Base-by-base conservation (phyloP, 164 flowering plant genomes). In the Dillenia turbinata region DNA sequence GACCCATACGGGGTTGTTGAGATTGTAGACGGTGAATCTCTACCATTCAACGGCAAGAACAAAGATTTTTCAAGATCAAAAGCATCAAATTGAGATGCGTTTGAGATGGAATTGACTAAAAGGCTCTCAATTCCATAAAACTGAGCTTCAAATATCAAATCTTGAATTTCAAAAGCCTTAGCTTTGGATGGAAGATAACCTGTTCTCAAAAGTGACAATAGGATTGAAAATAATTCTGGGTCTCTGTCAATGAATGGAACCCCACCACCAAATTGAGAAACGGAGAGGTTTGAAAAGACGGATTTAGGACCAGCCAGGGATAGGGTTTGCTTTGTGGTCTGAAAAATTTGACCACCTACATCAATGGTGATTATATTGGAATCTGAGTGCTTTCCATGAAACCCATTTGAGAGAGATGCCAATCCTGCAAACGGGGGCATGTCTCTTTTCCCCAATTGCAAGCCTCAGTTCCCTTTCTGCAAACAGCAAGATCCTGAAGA, bases 341-440 rank as follows among this genome's bases (percentile, higher is more conserved):
- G 99, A 57, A 95, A 95, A 22, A 88, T 74, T 59, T 85, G 86
- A n/a, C 97, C 99, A 19, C 99, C 97, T 3, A 95, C 96, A 49
- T 95, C 81, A 47, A 95, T 72, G 53, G 92, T 77, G 62, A 90
- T 72, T 0, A 92, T 59, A 61, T 81, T 81, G 15, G 86, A 65
- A 3, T 76, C 84, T 9, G 74, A 54, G 15, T 66, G 72, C 47
- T 70, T 70, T 43, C 60, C 62, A 12, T 24, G 13, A 47, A 63
- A 17, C 17, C 64, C 80, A 66, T 60, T 44, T 5, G 69, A 51
- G 1, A 40, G 33, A 46, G 67, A 54, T 8, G 56, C 43, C 16
- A 64, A 26, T 0, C 54, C 76, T 53, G 56, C 69, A 69, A 49
- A 71, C 19, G 80, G 83, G 56, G 86, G 82, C 80, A 81, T 81